Conservation (phyloP, 2,329 filamentous ascomycete genomes). For the Stachybotrys echinatus region DNA sequence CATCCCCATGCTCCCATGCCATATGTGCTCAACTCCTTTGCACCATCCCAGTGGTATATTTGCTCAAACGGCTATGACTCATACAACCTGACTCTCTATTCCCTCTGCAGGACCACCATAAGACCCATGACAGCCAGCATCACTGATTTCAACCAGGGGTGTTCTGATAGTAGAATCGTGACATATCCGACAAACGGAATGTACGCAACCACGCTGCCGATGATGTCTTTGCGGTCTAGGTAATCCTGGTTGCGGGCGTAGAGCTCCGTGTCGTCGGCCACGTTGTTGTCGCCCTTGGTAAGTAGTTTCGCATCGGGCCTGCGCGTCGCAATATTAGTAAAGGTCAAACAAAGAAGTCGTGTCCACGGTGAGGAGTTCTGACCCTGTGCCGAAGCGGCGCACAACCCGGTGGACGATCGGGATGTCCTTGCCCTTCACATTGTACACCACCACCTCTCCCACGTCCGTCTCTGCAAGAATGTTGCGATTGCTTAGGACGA, state of each 20-base stretch:
- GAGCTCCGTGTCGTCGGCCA: constrained; percentile 81
- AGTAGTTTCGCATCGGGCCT: constrained; percentile 65
- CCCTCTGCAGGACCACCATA: constrained; percentile 85
- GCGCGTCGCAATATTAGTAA: constrained; percentile 6
- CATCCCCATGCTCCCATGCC: too few species aligned
- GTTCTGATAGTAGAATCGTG: constrained; percentile 89
- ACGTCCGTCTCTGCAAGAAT: constrained; percentile 49
- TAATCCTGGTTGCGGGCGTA: constrained; percentile 86
- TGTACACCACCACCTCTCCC: constrained; percentile 60
- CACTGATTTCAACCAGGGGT: constrained; percentile 94
- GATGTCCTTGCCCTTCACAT: constrained; percentile 89
- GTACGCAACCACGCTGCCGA: constrained; percentile 87
- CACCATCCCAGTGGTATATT: too few species aligned
- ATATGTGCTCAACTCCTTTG: too few species aligned
- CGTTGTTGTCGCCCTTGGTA: constrained; percentile 97
- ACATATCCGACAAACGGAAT: constrained; percentile 96
- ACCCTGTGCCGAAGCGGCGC: constrained; percentile 62
- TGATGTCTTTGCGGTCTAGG: constrained; percentile 80
- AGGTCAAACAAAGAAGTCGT: background rate
- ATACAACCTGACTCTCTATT: too few species aligned
- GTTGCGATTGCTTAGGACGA: constrained; percentile 73
- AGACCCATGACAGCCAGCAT: constrained; percentile 94
- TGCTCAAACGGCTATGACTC: too few species aligned
- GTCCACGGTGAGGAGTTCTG: constrained; percentile 13
- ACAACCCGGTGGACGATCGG: constrained; percentile 95